A percentile compares a stretch with the other conserved stretches of the same genome.
phyloP scores from a whole-genome alignment of 1,284 basidiomycete species.

The Bondarzewia mesenterica region DNA sequence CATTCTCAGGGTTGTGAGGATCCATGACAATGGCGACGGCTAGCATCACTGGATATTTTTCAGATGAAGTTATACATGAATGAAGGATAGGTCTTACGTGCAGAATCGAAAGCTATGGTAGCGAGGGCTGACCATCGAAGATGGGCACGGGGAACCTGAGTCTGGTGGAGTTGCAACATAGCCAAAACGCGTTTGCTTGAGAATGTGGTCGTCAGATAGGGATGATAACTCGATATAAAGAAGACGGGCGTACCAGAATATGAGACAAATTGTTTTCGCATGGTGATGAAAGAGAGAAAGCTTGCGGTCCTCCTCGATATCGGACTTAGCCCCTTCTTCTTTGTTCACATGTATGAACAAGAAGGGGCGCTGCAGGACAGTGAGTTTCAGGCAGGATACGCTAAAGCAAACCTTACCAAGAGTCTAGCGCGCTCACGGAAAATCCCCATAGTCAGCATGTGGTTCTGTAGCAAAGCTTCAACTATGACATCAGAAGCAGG shows the following conservation, averaged over 20 bases:
- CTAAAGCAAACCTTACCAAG: conserved; percentile 5
- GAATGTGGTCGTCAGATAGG: not conserved
- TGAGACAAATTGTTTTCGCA: conserved; percentile 12
- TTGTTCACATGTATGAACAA: conserved; percentile 13
- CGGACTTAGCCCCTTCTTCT: conserved; percentile 1
- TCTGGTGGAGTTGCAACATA: conserved; percentile 5
- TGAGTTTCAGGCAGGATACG: not conserved
- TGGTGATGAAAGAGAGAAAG: conserved; percentile 9
- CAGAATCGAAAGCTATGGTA: not conserved
- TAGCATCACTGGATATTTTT: conserved; percentile 11
- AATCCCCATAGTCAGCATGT: conserved; percentile 10
- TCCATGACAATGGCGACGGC: conserved; percentile 17
- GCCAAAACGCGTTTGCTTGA: conserved; percentile 3
- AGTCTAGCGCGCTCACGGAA: conserved; percentile 6
- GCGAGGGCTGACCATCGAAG: conserved; percentile 7
- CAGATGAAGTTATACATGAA: not conserved
- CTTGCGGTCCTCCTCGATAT: conserved; percentile 9
- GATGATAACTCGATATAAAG: not conserved
- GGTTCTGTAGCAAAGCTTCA: conserved; percentile 11
- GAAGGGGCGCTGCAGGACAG: conserved; percentile 14
- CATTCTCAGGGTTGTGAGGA: conserved; percentile 12
- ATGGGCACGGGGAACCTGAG: conserved; percentile 2
- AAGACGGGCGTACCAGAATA: conserved; percentile 8
- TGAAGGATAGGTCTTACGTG: not conserved
- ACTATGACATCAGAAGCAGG: not conserved